A percentile compares a stretch with the other conserved stretches of the same genome.
Evolutionary conservation across 768 basidiomycete species (phyloP).

Genomic region (Porphyrellus cyaneotinctus): DNA sequence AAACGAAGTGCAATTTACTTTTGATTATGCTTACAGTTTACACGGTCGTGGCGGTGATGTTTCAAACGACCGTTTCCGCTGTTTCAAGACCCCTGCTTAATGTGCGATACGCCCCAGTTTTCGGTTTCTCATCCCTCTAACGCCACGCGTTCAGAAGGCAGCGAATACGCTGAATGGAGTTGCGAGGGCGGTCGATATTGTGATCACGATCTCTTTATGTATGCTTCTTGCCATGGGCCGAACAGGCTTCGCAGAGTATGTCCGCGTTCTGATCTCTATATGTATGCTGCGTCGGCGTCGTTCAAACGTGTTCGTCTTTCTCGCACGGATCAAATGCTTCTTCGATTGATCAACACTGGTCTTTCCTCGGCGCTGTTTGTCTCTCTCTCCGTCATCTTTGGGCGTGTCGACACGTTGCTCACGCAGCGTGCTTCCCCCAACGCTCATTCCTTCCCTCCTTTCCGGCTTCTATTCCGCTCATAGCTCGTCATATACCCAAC

Average conservation of each 20-base stretch:
- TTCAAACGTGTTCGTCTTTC: constrained; percentile 1
- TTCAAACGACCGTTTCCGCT: constrained; percentile 13
- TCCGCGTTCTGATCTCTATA: background rate
- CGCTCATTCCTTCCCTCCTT: too few species aligned
- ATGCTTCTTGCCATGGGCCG: constrained; percentile 23
- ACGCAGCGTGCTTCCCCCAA: background rate
- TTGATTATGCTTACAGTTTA: constrained; percentile 14
- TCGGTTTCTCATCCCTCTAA: constrained; percentile 1
- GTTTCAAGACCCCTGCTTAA: constrained; percentile 19
- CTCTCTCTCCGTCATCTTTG: constrained; percentile 19
- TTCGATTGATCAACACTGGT: constrained; percentile 24
- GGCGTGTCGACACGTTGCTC: constrained; percentile 7
- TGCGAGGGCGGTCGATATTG: constrained; percentile 16
- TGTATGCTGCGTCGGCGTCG: background rate
- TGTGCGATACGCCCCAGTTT: constrained; percentile 3
- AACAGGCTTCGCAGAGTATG: constrained; percentile 21
- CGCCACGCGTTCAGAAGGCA: constrained; percentile 6
- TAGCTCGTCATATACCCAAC: constrained; percentile 24
- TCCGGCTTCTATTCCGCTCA: background rate
- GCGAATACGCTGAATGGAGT: constrained; percentile 11
- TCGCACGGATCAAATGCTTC: constrained; percentile 25
- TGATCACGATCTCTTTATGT: constrained; percentile 20
- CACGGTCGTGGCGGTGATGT: constrained; percentile 9
- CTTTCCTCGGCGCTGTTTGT: constrained; percentile 23
- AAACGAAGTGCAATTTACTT: constrained; percentile 2